These are phyloP conservation scores for Conringia planisiliqua DNA, from an alignment of 345 rosid species.

Conservation along the genomic window DNA sequence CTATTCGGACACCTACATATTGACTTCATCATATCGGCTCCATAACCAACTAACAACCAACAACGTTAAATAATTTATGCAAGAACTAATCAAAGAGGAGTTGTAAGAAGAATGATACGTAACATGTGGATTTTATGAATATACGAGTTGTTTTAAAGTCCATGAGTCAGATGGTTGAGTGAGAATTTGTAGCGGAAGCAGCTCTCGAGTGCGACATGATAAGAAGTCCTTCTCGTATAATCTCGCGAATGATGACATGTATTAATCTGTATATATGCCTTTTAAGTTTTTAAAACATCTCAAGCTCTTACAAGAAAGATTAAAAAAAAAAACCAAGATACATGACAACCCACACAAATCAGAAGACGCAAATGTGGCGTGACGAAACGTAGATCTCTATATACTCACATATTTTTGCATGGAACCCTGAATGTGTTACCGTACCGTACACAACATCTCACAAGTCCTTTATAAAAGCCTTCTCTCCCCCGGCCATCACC, in stretches of 20 bases:
- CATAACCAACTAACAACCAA: too few species aligned
- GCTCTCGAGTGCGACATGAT: background rate
- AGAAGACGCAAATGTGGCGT: constrained; percentile 1
- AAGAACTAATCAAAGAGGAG: background rate
- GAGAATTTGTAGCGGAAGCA: background rate
- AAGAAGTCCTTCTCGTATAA: background rate
- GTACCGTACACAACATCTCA: constrained; percentile 14
- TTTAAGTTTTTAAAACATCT: background rate
- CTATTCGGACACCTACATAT: background rate
- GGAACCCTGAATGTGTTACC: constrained; percentile 15
- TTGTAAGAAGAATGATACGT: background rate
- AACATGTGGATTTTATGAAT: background rate
- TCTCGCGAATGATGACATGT: background rate
- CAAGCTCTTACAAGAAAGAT: background rate
- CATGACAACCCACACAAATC: constrained; percentile 6
- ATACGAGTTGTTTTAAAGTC: background rate
- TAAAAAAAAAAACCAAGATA: background rate
- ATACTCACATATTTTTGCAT: constrained; percentile 2
- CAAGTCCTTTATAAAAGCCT: background rate
- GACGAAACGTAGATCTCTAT: constrained; percentile 12
- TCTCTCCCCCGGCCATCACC: background rate
- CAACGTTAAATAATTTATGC: too few species aligned
- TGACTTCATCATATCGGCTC: too few species aligned
- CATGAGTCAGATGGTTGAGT: background rate
- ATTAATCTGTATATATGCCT: background rate